Percentiles rank a stretch among this genome's conserved stretches.
These are phyloP conservation scores for Fusarium oxysporum DNA, from an alignment of 2,329 filamentous ascomycete species.

Conservation along the genomic window DNA sequence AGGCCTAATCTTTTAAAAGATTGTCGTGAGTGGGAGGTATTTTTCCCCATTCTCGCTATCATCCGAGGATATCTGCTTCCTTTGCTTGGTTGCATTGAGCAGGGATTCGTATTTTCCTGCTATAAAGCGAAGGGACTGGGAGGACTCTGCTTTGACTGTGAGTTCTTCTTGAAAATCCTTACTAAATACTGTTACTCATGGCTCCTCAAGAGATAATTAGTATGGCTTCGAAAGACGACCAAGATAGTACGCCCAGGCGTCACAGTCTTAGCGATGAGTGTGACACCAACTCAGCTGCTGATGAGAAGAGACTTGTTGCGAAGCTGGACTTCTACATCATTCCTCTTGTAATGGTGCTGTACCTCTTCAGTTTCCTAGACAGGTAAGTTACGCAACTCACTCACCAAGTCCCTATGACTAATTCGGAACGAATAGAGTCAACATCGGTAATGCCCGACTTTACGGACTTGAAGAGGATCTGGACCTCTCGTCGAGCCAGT, in stretches of 20 bases:
- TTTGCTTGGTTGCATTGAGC: constrained; percentile 8
- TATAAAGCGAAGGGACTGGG: background rate
- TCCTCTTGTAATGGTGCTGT: constrained; percentile 75
- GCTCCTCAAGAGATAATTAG: background rate
- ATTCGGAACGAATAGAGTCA: constrained; percentile 60
- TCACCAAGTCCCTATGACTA: constrained; percentile 14
- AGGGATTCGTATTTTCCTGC: background rate
- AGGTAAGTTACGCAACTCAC: constrained; percentile 58
- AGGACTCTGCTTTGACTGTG: background rate
- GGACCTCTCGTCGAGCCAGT: constrained; percentile 70
- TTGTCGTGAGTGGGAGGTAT: constrained; percentile 30
- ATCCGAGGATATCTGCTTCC: background rate
- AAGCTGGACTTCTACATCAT: constrained; percentile 74
- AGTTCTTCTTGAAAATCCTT: constrained; percentile 4
- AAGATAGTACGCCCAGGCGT: constrained; percentile 26
- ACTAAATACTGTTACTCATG: background rate
- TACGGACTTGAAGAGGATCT: constrained; percentile 75
- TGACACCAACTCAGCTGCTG: constrained; percentile 22
- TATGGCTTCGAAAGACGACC: constrained; percentile 24
- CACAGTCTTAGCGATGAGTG: constrained; percentile 36
- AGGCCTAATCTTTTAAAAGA: constrained; percentile 30
- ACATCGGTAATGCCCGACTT: constrained; percentile 78
- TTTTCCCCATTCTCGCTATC: constrained; percentile 2
- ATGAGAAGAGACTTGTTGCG: constrained; percentile 69
- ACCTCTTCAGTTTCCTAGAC: constrained; percentile 81